Evolutionary conservation across 192 early-diverging fungal species (phyloP), one percentile per base, ranked within the genome.

Genomic region (Backusella morwellensis): DNA sequence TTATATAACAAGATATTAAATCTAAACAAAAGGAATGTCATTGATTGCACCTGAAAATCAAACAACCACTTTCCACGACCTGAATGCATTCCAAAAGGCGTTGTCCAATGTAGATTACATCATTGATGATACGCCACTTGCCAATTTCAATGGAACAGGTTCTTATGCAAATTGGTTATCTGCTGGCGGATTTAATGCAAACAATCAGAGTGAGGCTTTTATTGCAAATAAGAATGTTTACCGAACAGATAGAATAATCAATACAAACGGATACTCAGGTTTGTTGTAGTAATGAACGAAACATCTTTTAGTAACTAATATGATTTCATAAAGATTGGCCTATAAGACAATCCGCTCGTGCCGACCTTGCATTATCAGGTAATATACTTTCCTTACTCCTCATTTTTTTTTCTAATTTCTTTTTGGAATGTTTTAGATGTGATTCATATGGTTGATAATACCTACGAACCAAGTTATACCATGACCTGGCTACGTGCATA

Each of bases 381-480:
- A 68, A 34, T 35, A n/a, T 34, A 6, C n/a, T 29, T 12, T 40
- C 38, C 56, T 1, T 11, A 26, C 23, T 29, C 15, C 17, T 38
- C 6, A 15, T 34, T 68, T 1, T 38, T 68, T 19, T 35, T 70
- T 11, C 19, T 40, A 11, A 40, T 41, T 35, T 70, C 8, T 19
- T 35, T 68, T 23, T 23, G 9, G 17, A 29, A 34, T 14, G 6
- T 35, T 72, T 44, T 23, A 74, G 73, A 74, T 66, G 56, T 74
- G 4, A 74, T 66, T 21, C 73, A 74, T 63, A 74, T 74, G 73
- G 73, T 66, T 19, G 42, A 74, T n/a, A 56, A 56, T 41, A 74
- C 73, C 7, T 74, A 74, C 6, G 54, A 74, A 41, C 35, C 50
- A 32, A 26, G 23, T 1, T 74, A 74, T 26, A 41, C 26, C 8